Percentiles rank a stretch among this genome's conserved stretches.
Conservation (phyloP, 2,329 filamentous ascomycete genomes). For the Zymoseptoria brevis region DNA sequence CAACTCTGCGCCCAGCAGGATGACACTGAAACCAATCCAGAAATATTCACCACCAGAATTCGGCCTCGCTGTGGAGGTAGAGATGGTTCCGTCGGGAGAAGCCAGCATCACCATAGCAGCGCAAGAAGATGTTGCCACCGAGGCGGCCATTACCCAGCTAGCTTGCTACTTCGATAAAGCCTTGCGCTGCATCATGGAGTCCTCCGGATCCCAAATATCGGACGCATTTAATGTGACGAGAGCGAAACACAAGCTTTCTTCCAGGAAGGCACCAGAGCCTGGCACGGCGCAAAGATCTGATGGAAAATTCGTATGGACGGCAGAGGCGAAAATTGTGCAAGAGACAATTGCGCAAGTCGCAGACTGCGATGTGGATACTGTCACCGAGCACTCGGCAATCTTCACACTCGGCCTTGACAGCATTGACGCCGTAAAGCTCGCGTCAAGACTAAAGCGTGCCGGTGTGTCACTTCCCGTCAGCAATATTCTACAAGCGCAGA, state of each 20-base stretch:
- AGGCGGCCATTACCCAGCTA: slow-evolving; percentile 29
- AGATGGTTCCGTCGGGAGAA: slow-evolving; percentile 41
- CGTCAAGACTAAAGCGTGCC: slow-evolving; percentile 57
- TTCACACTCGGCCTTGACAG: slow-evolving; percentile 84
- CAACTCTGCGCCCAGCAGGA: slow-evolving; percentile 12
- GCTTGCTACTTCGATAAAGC: slow-evolving; percentile 6
- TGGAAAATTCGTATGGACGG: slow-evolving; percentile 51
- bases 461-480: slow-evolving; percentile 61
- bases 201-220: slow-evolving; percentile 6
- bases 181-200: slow-evolving; percentile 5
- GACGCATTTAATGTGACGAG: slow-evolving; percentile 5
- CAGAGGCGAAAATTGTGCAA: slow-evolving; percentile 46
- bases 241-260: slow-evolving; percentile 1
- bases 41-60: slow-evolving; percentile 54
- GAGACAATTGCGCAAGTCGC: slow-evolving; percentile 58
- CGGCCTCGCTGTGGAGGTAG: slow-evolving; percentile 68
- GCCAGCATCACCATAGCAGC: slow-evolving; percentile 55
- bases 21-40: slow-evolving; percentile 47
- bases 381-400: slow-evolving; percentile 57
- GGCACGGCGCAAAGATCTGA: slow-evolving; percentile 18
- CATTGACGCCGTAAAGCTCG: slow-evolving; percentile 81
- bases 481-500: slow-evolving; percentile 65
- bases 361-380: slow-evolving; percentile 41
- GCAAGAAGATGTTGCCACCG: slow-evolving; percentile 35
- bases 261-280: neutral